These are phyloP conservation scores for Gonium pectorale DNA, from an alignment of 139 green algal species.

Conservation along the genomic window DNA sequence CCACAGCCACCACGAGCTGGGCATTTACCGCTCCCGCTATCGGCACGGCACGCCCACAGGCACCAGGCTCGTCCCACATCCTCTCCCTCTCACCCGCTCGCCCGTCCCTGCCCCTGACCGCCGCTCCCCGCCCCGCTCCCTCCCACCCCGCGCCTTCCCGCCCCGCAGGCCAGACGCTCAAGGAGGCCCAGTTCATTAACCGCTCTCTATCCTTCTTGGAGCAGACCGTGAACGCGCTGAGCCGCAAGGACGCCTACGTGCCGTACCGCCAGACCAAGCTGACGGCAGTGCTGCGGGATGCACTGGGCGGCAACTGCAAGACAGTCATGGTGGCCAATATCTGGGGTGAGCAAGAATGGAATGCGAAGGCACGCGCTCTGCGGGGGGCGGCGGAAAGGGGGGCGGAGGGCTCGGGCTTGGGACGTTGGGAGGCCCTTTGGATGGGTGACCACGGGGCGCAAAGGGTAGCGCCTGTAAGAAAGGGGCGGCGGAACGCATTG, in stretches of 20 bases:
- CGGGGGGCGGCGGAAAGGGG: neutral
- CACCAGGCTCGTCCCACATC: neutral
- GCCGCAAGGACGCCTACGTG: conserved; percentile 67
- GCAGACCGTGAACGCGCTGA: conserved; percentile 84
- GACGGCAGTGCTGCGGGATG: conserved; percentile 80
- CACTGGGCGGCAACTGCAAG: conserved; percentile 87
- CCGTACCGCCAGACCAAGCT: conserved; percentile 87
- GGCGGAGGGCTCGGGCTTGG: neutral
- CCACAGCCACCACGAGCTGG: too few relatives aligned
- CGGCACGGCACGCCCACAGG: too few relatives aligned
- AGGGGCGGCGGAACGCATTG: too few relatives aligned
- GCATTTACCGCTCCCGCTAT: too few relatives aligned
- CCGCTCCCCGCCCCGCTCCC: neutral
- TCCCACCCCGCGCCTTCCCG: neutral
- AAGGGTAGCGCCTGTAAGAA: too few relatives aligned
- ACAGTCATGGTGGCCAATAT: conserved; percentile 86
- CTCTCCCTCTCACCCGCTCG: neutral
- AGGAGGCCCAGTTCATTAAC: conserved; percentile 89
- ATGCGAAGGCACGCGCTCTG: neutral
- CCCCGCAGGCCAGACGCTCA: conserved; percentile 54
- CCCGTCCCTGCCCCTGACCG: neutral
- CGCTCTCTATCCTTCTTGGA: conserved; percentile 88
- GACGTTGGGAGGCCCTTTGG: too few relatives aligned
- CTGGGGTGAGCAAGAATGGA: conserved; percentile 54
- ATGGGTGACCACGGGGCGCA: too few relatives aligned